Evolutionary conservation across 768 basidiomycete genomes (phyloP), one percentile per base, ranked within the genome.

Genomic region (Hypholoma fasciculare): DNA sequence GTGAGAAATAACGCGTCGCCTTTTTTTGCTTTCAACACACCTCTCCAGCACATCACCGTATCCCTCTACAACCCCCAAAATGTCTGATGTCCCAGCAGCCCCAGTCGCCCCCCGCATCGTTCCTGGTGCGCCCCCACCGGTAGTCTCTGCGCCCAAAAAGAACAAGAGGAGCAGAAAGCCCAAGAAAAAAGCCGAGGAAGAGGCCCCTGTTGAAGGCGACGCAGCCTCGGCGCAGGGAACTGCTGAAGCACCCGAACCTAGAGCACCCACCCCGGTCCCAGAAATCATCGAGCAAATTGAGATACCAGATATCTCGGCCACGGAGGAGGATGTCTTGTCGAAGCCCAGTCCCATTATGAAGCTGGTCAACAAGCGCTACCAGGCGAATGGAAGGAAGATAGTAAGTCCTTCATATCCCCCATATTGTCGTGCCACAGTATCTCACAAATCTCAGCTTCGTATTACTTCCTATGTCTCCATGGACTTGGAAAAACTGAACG

Each of bases 321-420:
- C 75, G 4, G 84, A 83, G 59, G 83, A 84, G 26, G 80, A 80
- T 39, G 56, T 68, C 49, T 59, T 65, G 57, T 64, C 77, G 57
- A 90, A 86, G 69, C 73, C 70, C 16, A 90, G 88, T 60, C 87
- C 92, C 7, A 81, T 90, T 56, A 84, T 89, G 52, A 92, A 95
- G 47, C 81, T 96, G 60, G 74, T 96, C 61, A 78, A 80, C 66
- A 95, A 94, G 74, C 82, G 93, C 50, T 72, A 92, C 67, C 90
- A 92, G 62, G 78, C 82, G 39, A 81, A 91, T 19, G 81, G 79
- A 54, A 95, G 95, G 79, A 96, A 95, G 75, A 90, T 94, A 61
- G 93, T 92, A 69, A 84, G 75, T 54, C 9, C 16, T 57, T 49
- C 53, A 56, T 44, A 39, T 46, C 14, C 49, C 36, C 54, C 17